Conservation (phyloP, 2,329 filamentous ascomycete species). For the Acrocalymma vagum region DNA sequence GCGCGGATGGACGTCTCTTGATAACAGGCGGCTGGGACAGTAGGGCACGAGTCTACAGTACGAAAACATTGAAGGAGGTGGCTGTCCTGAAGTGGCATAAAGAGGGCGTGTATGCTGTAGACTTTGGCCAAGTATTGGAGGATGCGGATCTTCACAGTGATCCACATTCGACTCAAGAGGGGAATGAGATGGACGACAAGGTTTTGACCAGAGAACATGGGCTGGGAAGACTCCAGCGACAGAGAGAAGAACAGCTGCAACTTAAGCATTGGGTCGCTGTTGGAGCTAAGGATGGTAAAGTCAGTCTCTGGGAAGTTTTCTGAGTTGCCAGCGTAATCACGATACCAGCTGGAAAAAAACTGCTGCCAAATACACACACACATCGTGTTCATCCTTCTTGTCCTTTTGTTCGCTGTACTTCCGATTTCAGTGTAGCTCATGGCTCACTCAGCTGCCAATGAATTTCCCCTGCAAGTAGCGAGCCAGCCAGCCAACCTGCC, state of each 20-base stretch:
- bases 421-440: too few species aligned
- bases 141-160: conserved; percentile 7
- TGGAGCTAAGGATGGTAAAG: conserved; percentile 93
- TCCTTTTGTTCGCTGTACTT: too few species aligned
- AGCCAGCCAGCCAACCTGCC: too few species aligned
- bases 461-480: too few species aligned
- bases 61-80: conserved; percentile 82
- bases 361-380: too few species aligned
- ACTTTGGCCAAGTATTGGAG: conserved; percentile 66
- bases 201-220: conserved; percentile 22
- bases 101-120: conserved; percentile 83
- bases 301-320: conserved; percentile 96
- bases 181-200: background rate
- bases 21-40: conserved; percentile 95
- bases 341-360: too few species aligned
- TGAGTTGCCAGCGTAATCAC: too few species aligned
- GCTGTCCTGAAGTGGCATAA: conserved; percentile 96
- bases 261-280: conserved; percentile 87
- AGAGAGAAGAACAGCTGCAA: conserved; percentile 64
- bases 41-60: conserved; percentile 80
- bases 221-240: conserved; percentile 35
- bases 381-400: too few species aligned
- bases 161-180: too few species aligned
- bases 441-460: too few species aligned
- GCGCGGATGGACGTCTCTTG: conserved; percentile 83